Evolutionary conservation across 208 protist genomes (phyloP), one percentile per base, ranked within the genome.

Genomic region (Trypanosoma rangeli): DNA sequence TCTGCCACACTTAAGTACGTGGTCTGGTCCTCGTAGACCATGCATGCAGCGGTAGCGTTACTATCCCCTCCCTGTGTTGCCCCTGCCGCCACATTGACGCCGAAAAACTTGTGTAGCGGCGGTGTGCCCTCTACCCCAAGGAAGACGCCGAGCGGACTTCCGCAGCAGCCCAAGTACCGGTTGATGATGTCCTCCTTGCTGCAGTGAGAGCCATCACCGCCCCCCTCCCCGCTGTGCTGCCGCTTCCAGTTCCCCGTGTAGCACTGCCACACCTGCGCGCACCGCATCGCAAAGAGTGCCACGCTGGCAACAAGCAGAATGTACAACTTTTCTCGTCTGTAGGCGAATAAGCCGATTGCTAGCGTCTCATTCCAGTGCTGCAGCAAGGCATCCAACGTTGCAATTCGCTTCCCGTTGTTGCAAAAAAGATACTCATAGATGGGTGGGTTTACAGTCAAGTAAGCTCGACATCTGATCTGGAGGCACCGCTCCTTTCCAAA

Each of bases 101-200:
- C 72, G 35, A 77, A 77, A 44, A 77, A 24, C 39, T 68, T 70
- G 50, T 77, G 56, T 3, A 46, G n/a, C 18, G 24, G 15, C 1
- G 65, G 59, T 13, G 55, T 63, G 0, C 63, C 62, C 26, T 20
- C 39, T 12, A 50, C 13, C n/a, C 50, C 60, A 1, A 92, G 35
- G 70, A 88, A 82, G 15, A 91, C 68, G 44, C 77, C 86, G 9
- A 91, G 74, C 7, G 89, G 89, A 58, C 80, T 90, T 44, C 79
- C 83, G 78, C 83, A 85, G 64, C 73, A 81, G 3, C 83, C 84
- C 16, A 89, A 37, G 63, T 78, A 84, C 42, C 74, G 64, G 20
- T 74, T 73, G 42, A 94, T 64, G 54, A 91, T 85, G 8, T 83
- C 83, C 29, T 83, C 80, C 64, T 88, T 90, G 16, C 68, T 70